These are phyloP conservation scores for Hypericum androsaemum DNA, from an alignment of 345 rosid genomes.

Conservation along the genomic window DNA sequence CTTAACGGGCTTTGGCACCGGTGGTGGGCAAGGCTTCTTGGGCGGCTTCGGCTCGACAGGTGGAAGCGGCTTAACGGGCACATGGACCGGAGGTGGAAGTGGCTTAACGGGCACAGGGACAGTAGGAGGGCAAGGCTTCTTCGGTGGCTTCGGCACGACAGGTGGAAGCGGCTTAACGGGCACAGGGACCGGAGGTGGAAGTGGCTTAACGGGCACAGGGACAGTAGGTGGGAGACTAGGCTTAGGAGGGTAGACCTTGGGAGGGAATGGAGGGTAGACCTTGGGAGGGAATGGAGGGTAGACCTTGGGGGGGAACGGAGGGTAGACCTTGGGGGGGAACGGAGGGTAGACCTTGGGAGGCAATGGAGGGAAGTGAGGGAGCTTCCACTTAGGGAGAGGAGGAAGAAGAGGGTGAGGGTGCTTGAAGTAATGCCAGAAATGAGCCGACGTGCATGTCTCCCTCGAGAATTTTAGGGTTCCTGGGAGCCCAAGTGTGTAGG, in stretches of 20 bases:
- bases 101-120: neutral
- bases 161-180: neutral
- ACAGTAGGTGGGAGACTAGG: constrained; percentile 14
- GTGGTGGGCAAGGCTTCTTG: neutral
- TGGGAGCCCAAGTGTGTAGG: constrained; percentile 39
- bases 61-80: neutral
- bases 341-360: constrained; percentile 7
- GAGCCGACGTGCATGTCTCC: constrained; percentile 43
- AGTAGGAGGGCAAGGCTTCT: neutral
- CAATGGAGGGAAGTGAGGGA: constrained; percentile 26
- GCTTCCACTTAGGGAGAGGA: constrained; percentile 7
- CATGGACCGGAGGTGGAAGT: neutral
- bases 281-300: constrained; percentile 13
- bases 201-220: constrained; percentile 14
- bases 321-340: constrained; percentile 13
- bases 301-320: constrained; percentile 12
- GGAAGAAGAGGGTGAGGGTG: constrained; percentile 12
- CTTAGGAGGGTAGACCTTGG: constrained; percentile 11
- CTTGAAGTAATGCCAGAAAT: constrained; percentile 40
- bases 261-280: constrained; percentile 10
- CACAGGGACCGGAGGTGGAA: neutral
- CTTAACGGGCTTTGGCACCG: no score
- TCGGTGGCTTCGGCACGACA: neutral
- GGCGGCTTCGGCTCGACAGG: constrained; percentile 5
- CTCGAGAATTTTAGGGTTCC: constrained; percentile 61